Conservation (phyloP, 129 eudicot species). For the Chrysanthemum seticuspe region DNA sequence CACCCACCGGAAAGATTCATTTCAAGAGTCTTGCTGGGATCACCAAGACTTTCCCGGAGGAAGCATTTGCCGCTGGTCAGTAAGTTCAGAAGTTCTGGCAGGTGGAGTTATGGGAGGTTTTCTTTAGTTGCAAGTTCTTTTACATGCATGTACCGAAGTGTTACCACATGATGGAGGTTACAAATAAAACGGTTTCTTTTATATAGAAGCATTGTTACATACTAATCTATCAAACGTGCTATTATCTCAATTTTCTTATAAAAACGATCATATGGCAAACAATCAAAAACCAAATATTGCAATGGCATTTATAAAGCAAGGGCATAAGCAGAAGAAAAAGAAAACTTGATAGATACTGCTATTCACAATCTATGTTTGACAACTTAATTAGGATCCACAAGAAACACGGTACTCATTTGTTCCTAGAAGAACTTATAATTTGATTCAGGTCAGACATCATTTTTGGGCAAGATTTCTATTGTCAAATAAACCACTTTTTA, state of each 20-base stretch:
- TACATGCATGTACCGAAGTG: constrained; percentile 30
- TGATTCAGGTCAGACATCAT: no score
- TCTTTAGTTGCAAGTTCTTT: constrained; percentile 14
- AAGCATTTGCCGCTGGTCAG: constrained; percentile 67
- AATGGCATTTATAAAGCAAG: no score
- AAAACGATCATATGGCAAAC: no score
- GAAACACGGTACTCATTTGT: not conserved
- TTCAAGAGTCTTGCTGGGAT: constrained; percentile 78
- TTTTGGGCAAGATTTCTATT: no score
- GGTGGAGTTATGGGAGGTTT: constrained; percentile 5
- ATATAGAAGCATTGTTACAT: not conserved
- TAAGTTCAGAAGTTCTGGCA: constrained; percentile 20
- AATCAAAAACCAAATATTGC: no score
- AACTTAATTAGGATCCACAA: not conserved
- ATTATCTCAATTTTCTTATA: no score
- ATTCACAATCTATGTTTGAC: not conserved
- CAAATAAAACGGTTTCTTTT: constrained; percentile 18
- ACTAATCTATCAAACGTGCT: no score
- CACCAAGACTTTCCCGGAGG: constrained; percentile 63
- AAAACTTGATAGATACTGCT: not conserved
- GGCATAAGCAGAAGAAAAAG: not conserved
- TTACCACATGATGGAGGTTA: constrained; percentile 6
- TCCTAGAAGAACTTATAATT: not conserved
- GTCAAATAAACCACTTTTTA: no score
- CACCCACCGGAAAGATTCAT: constrained; percentile 64